Evolutionary conservation across 169 alveolate genomes (phyloP), one percentile per base, ranked within the genome.

Genomic region (Neospora caninum): DNA sequence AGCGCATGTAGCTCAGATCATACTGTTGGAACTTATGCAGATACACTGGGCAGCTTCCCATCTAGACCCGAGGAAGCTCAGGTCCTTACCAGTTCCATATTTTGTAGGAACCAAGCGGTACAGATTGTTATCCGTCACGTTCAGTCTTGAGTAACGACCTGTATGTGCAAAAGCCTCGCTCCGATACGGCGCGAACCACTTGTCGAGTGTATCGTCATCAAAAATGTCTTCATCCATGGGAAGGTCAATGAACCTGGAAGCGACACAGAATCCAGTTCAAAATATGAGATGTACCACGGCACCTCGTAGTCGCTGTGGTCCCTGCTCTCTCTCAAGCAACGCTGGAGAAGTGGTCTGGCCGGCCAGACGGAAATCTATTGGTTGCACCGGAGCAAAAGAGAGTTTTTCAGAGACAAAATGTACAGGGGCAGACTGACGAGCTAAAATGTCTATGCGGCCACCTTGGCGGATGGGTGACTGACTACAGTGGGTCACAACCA

Each of bases 171-270:
- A 34, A 9, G 41, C 25, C 29, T 38, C 45, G 27, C 31, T 18
- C 89, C 89, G 41, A 25, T 7, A 36, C 9, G 87, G 87, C 31
- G 89, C 64, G 67, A 82, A 41, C 89, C 89, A 82, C 54, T 27
- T 29, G 22, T 41, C 67, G 25, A 82, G 67, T 2, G 67, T 39
- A 41, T 43, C 39, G 38, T 41, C 89, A 29, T 39, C 67, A 41
- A 49, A 49, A 25, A 4, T 9, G 34, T 82, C 89, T 38, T 82
- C 89, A 31, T n/a, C 89, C 89, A 82, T 29, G 34, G 89, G 89
- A 10, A 82, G 36, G 67, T 82, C 89, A 31, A 82, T 29, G 89
- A 82, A 82, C 67, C 89, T 82, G 41, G 13, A 80, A 36, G 38
- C 54, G 34, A 31, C 88, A 36, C 34, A 80, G 7, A 49, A 49